These are phyloP conservation scores for Zhuliangozyma blackwelliae DNA, from an alignment of 1,139 yeast species.

Conservation along the genomic window DNA sequence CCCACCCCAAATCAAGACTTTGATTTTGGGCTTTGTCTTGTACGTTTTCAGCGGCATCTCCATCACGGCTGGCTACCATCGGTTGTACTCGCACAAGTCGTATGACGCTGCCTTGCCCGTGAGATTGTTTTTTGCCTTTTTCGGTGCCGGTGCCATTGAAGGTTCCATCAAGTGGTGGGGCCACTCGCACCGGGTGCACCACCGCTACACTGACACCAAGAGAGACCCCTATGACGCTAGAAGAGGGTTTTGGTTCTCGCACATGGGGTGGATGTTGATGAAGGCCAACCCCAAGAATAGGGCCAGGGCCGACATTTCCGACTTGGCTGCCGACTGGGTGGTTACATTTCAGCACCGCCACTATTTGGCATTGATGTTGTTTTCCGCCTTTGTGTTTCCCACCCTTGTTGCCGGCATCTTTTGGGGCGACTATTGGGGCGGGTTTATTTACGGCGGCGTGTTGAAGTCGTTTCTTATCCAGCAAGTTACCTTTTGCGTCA, in stretches of 20 bases:
- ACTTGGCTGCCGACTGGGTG: conserved; percentile 84
- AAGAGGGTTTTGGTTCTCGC: conserved; percentile 92
- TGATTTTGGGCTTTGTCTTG: conserved; percentile 54
- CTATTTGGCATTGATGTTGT: conserved; percentile 64
- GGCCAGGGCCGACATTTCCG: conserved; percentile 95
- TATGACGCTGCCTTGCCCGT: conserved; percentile 74
- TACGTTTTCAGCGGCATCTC: conserved; percentile 79
- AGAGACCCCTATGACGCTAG: conserved; percentile 98
- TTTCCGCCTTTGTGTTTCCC: conserved; percentile 72
- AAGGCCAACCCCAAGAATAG: conserved; percentile 91
- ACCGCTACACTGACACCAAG: conserved; percentile 92
- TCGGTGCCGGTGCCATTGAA: conserved; percentile 94
- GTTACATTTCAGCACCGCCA: conserved; percentile 93
- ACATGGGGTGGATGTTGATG: conserved; percentile 95
- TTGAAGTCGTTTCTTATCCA: conserved; percentile 80
- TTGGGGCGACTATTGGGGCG: conserved; percentile 93
- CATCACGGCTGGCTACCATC: conserved; percentile 83
- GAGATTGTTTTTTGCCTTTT: conserved; percentile 67
- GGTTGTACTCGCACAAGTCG: conserved; percentile 79
- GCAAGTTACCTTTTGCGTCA: conserved; percentile 98
- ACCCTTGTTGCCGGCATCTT: conserved; percentile 68
- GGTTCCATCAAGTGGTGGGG: conserved; percentile 99
- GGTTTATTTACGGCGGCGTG: conserved; percentile 87
- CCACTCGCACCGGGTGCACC: conserved; percentile 95
- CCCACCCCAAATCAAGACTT: conserved; percentile 60